A percentile compares a stretch with the other conserved stretches of the same genome.
Evolutionary conservation across 805 yeast species (phyloP).

Genomic region (Osmozyma mogii): DNA sequence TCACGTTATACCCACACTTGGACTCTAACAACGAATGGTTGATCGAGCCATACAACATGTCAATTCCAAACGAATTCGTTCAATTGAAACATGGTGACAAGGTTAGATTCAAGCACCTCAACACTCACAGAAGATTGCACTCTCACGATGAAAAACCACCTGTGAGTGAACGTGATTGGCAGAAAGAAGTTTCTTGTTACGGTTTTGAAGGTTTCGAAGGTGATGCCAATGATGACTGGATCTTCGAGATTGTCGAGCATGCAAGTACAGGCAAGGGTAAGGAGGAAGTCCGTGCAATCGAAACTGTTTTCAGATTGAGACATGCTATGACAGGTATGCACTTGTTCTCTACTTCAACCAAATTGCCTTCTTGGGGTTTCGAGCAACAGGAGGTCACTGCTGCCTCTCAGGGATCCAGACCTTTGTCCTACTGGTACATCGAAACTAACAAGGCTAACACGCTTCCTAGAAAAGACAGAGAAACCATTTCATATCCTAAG

Average conservation of each 20-base stretch:
- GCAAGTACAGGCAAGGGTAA: slow-evolving; percentile 47
- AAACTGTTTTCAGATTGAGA: slow-evolving; percentile 63
- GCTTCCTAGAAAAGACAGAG: slow-evolving; percentile 19
- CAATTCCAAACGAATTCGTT: slow-evolving; percentile 48
- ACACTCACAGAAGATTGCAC: slow-evolving; percentile 62
- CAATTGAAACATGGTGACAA: slow-evolving; percentile 63
- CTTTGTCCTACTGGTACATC: slow-evolving; percentile 62
- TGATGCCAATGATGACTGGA: slow-evolving; percentile 78
- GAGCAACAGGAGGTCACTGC: slow-evolving; percentile 82
- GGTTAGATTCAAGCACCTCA: slow-evolving; percentile 55
- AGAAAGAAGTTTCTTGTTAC: slow-evolving; percentile 71
- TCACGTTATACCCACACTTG: slow-evolving; percentile 71
- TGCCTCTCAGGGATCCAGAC: slow-evolving; percentile 59
- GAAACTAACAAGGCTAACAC: slow-evolving; percentile 59
- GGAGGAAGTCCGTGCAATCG: slow-evolving; percentile 51
- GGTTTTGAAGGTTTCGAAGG: slow-evolving; percentile 73
- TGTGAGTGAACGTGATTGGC: slow-evolving; percentile 73
- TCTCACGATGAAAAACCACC: slow-evolving; percentile 81
- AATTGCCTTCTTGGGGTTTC: slow-evolving; percentile 77
- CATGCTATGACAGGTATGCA: slow-evolving; percentile 78
- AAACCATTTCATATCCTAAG: slow-evolving; percentile 38
- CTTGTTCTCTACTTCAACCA: slow-evolving; percentile 65
- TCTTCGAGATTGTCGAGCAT: slow-evolving; percentile 61
- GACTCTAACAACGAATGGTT: slow-evolving; percentile 70
- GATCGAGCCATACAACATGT: slow-evolving; percentile 57